Base-by-base conservation (phyloP, 2,329 filamentous ascomycete genomes). In the Verticillium albo-atrum region DNA sequence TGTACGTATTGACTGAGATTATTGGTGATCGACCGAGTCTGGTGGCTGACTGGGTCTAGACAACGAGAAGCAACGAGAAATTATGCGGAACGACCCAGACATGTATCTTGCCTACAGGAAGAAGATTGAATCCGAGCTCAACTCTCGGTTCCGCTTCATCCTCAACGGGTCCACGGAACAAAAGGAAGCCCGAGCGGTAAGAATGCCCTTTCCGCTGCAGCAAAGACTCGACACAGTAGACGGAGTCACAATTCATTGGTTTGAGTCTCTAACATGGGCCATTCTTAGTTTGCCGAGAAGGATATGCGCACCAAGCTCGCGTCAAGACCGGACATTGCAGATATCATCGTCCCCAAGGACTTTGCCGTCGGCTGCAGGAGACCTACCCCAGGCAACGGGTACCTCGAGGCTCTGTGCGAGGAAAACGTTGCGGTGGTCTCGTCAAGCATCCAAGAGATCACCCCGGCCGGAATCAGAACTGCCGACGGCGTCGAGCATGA, bases 91-190 rank as follows among this genome's bases (percentile, higher is more conserved):
- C 37, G 63, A 87, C 62, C 82, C 85, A 0, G 71, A 79, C 12
- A 77, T 71, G 17, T 87, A 87, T 64, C 70, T 84, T 1, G 66
- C 70, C 6, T 84, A 82, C 64, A 75, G 81, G 27, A 81, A 78
- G 61, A 71, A 71, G 20, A 68, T 82, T 7, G 80, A 83, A 61
- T 68, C 75, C 1, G 80, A 77, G 27, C 71, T 84, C 17, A 84
- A 82, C 61, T 75, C 77, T 53, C 73, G 79, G 6, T 84, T 83
- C 72, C 79, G 79, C 53, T 78, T 83, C 68, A 82, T 82, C 65
- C 70, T 80, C 63, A 81, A 79, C 65, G 77, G 76, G n/a, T 76
- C 73, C 6, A 59, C 73, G 56, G 78, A 79, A 69, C 77, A 78
- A 2, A 68, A 69, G 56, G 68, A 72, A 27, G 78, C 79, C 26